A percentile compares a stretch with the other conserved stretches of the same genome.
Evolutionary conservation across 768 basidiomycete genomes (phyloP).

Genomic region (Chiua virens): DNA sequence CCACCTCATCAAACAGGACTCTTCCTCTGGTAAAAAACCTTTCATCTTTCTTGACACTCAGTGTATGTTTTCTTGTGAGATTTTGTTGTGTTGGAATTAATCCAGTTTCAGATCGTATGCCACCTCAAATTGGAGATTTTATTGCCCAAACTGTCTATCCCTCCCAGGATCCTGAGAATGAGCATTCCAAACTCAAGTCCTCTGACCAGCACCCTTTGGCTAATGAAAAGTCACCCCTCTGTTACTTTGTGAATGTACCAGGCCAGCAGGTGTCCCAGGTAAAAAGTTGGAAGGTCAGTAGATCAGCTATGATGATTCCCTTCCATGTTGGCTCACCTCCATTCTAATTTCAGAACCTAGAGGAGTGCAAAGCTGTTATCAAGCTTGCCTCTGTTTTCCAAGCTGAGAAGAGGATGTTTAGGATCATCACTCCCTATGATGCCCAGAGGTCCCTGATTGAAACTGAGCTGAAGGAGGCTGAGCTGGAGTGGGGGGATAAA

Average conservation of each 20-base stretch:
- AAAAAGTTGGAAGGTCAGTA: slow-evolving; percentile 41
- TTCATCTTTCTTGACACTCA: slow-evolving; percentile 68
- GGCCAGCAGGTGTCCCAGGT: slow-evolving; percentile 35
- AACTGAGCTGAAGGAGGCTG: slow-evolving; percentile 45
- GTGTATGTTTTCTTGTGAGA: slow-evolving; percentile 46
- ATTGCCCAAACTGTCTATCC: slow-evolving; percentile 72
- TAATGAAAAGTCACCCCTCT: slow-evolving; percentile 41
- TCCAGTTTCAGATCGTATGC: slow-evolving; percentile 69
- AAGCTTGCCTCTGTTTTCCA: slow-evolving; percentile 59
- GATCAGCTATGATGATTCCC: not conserved
- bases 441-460: slow-evolving; percentile 65
- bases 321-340: not conserved
- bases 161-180: slow-evolving; percentile 33
- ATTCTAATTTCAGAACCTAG: slow-evolving; percentile 48
- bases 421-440: slow-evolving; percentile 83
- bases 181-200: slow-evolving; percentile 47
- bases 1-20: slow-evolving; percentile 45
- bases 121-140: slow-evolving; percentile 71
- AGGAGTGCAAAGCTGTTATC: slow-evolving; percentile 57
- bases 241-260: slow-evolving; percentile 62
- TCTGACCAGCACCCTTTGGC: slow-evolving; percentile 48
- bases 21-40: slow-evolving; percentile 21
- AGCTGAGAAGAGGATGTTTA: slow-evolving; percentile 46
- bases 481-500: slow-evolving; percentile 62
- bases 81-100: slow-evolving; percentile 1